phyloP scores from a whole-genome alignment of 2,329 filamentous ascomycete species.

The Cladosporium sp. region DNA sequence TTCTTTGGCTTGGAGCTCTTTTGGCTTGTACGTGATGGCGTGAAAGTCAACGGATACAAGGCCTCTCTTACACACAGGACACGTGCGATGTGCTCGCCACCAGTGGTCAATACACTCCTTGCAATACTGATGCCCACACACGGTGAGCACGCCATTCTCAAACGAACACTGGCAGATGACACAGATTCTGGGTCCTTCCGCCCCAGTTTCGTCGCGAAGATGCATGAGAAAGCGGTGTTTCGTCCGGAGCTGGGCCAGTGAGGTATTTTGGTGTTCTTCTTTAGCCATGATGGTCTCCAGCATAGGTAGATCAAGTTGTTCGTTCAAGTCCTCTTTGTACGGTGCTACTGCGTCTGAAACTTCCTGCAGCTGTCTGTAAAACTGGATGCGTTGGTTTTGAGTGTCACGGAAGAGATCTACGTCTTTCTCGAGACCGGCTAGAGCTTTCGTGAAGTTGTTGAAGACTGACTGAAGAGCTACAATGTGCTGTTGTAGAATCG shows the following conservation, averaged over 20 bases:
- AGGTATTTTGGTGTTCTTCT: slow-evolving; percentile 53
- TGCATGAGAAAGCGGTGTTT: slow-evolving; percentile 73
- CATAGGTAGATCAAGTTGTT: slow-evolving; percentile 51
- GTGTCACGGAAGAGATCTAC: slow-evolving; percentile 69
- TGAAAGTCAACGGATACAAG: slow-evolving; percentile 68
- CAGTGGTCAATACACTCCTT: slow-evolving; percentile 79
- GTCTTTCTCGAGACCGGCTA: slow-evolving; percentile 60
- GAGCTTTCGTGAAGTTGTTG: slow-evolving; percentile 49
- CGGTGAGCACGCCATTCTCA: slow-evolving; percentile 72
- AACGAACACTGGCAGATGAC: slow-evolving; percentile 80
- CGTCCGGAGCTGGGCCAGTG: slow-evolving; percentile 60
- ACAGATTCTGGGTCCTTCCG: slow-evolving; percentile 58
- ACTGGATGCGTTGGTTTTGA: slow-evolving; percentile 84
- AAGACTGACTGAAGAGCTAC: slow-evolving; percentile 53
- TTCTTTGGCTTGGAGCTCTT: slow-evolving; percentile 64
- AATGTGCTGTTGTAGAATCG: slow-evolving; percentile 62
- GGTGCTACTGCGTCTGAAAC: slow-evolving; percentile 84
- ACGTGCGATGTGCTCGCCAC: slow-evolving; percentile 70
- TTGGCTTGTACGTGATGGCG: slow-evolving; percentile 77
- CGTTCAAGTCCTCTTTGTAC: slow-evolving; percentile 61
- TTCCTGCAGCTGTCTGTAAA: slow-evolving; percentile 82
- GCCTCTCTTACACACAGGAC: slow-evolving; percentile 75
- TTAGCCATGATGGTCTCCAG: slow-evolving; percentile 38
- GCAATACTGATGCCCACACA: slow-evolving; percentile 90
- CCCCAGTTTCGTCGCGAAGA: slow-evolving; percentile 57